Percentiles rank a stretch among this genome's conserved stretches.
Conservation (phyloP, 768 basidiomycete species). For the Russula virescens region DNA sequence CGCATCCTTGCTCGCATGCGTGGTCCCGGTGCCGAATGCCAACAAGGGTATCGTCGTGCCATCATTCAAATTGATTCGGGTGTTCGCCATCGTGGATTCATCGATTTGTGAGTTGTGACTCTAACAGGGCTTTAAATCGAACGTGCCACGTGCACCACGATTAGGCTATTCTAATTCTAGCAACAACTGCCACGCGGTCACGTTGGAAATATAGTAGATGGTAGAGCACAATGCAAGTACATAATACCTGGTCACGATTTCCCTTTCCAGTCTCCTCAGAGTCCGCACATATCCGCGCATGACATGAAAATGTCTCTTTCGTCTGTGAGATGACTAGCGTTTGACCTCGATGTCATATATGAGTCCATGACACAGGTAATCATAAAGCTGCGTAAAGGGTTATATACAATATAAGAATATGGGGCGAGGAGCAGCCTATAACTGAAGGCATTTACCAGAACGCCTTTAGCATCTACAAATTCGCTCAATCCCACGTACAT, state of each 20-base stretch:
- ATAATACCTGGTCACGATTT: too few relatives aligned
- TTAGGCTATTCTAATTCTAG: too few relatives aligned
- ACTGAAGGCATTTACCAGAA: not conserved
- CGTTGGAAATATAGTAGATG: too few relatives aligned
- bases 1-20: constrained; percentile 30
- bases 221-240: too few relatives aligned
- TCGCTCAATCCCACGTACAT: not conserved
- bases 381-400: not conserved
- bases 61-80: constrained; percentile 33
- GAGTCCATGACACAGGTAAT: too few relatives aligned
- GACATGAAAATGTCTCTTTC: too few relatives aligned
- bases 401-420: not conserved
- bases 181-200: too few relatives aligned
- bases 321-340: too few relatives aligned
- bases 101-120: not conserved
- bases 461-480: not conserved
- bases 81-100: constrained; percentile 20
- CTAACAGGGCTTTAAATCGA: not conserved
- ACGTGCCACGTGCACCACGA: too few relatives aligned
- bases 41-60: constrained; percentile 35
- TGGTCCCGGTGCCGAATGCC: constrained; percentile 38
- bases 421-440: not conserved
- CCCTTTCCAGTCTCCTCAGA: too few relatives aligned
- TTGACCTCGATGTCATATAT: too few relatives aligned
- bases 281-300: too few relatives aligned